These are phyloP conservation scores for Zelopaecilomyces penicillatus DNA, from an alignment of 2,329 filamentous ascomycete species.

Conservation along the genomic window DNA sequence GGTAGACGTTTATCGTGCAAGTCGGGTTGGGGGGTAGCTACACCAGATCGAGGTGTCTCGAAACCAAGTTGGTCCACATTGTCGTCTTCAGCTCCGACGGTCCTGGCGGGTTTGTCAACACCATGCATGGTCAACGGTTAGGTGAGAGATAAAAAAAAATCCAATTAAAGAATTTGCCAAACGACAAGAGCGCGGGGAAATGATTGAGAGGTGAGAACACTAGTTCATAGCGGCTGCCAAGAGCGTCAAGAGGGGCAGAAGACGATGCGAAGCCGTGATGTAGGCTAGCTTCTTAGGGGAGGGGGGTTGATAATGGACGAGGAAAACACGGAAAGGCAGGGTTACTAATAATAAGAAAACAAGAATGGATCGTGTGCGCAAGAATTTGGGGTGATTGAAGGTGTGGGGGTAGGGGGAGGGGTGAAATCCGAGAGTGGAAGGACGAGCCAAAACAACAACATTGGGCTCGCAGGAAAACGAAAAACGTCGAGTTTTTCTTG, in stretches of 20 bases:
- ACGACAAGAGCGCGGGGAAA: constrained; percentile 10
- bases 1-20: constrained; percentile 90
- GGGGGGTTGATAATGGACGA: constrained; percentile 14
- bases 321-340: constrained; percentile 21
- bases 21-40: constrained; percentile 90
- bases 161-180: constrained; percentile 18
- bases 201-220: constrained; percentile 24
- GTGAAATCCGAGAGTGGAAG: constrained; percentile 22
- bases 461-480: constrained; percentile 8
- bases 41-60: constrained; percentile 80
- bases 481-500: constrained; percentile 23
- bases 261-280: constrained; percentile 7
- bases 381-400: constrained; percentile 1
- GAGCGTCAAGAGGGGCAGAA: constrained; percentile 18
- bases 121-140: constrained; percentile 29
- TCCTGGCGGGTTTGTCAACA: constrained; percentile 48
- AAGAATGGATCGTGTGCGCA: constrained; percentile 11
- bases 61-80: constrained; percentile 69
- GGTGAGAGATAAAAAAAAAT: constrained; percentile 12
- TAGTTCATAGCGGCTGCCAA: constrained; percentile 34
- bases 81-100: constrained; percentile 58
- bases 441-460: constrained; percentile 5
- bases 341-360: constrained; percentile 7
- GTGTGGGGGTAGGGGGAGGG: constrained; percentile 5
- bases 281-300: constrained; percentile 7